A percentile compares a stretch with the other conserved stretches of the same genome.
phyloP scores from a whole-genome alignment of 176 grass and related monocot species.

The Aegilops bicornis region DNA sequence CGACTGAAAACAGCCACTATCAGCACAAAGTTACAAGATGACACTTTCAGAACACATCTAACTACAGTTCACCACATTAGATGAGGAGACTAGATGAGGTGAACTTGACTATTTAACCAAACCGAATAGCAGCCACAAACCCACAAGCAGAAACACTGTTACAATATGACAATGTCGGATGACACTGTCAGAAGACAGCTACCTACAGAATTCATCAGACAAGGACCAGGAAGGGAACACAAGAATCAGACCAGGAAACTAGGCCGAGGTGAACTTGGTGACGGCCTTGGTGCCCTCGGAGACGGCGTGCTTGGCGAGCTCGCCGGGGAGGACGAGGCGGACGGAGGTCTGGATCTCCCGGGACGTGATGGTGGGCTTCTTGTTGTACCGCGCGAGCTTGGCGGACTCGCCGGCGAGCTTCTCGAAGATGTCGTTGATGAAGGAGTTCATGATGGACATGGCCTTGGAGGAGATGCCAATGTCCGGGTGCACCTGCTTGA shows the following conservation, averaged over 20 bases:
- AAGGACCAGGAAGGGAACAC: too few species aligned
- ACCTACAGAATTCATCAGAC: too few species aligned
- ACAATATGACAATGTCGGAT: too few species aligned
- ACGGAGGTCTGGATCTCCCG: conserved; percentile 64
- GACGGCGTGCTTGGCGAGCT: conserved; percentile 38
- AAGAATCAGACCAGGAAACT: background rate
- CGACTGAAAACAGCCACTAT: too few species aligned
- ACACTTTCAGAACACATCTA: too few species aligned
- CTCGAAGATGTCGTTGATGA: conserved; percentile 90
- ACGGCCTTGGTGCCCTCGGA: background rate
- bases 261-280: background rate
- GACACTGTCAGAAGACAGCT: too few species aligned
- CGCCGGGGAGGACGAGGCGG: conserved; percentile 63
- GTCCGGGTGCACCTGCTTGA: conserved; percentile 90
- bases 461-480: conserved; percentile 91
- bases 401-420: conserved; percentile 54
- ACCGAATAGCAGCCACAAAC: too few species aligned
- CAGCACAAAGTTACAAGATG: too few species aligned
- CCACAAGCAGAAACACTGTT: too few species aligned
- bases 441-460: conserved; percentile 96
- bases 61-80: too few species aligned
- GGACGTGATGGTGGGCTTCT: conserved; percentile 62
- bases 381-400: conserved; percentile 45
- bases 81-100: too few species aligned
- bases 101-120: too few species aligned